phyloP scores from a whole-genome alignment of 768 basidiomycete species.

The Suillus luteus region DNA sequence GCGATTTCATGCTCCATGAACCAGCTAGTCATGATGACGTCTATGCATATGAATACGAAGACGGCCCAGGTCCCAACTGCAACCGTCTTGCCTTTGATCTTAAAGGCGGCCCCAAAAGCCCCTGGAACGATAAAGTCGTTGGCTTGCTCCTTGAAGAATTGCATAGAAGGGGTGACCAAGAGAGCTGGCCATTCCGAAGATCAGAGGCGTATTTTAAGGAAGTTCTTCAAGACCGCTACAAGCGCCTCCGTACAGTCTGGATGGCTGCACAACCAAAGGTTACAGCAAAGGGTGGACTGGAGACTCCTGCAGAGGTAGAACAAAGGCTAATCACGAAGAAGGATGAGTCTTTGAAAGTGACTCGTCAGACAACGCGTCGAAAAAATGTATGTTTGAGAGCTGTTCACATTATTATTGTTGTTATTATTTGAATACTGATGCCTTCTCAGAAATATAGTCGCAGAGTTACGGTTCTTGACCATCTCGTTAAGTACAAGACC shows the following conservation, averaged over 20 bases:
- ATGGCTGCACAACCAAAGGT: constrained; percentile 11
- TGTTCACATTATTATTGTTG: too few species aligned
- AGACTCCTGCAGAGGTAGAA: constrained; percentile 11
- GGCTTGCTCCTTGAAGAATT: constrained; percentile 5
- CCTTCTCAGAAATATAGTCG: too few species aligned
- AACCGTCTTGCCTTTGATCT: constrained; percentile 13
- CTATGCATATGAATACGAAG: constrained; percentile 12
- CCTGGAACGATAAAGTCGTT: background rate
- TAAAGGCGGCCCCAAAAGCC: background rate
- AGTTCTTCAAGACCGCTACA: constrained; percentile 10
- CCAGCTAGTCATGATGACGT: constrained; percentile 7
- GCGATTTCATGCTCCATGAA: constrained; percentile 10
- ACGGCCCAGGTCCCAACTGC: constrained; percentile 11
- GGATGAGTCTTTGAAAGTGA: too few species aligned
- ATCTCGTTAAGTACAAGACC: too few species aligned
- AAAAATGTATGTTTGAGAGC: background rate
- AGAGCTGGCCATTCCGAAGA: constrained; percentile 11
- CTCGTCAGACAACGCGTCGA: background rate
- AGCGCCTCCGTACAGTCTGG: constrained; percentile 10
- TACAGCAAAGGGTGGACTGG: background rate
- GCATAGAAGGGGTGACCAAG: background rate
- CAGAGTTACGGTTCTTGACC: too few species aligned
- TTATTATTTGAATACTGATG: too few species aligned
- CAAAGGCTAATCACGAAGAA: background rate
- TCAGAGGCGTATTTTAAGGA: background rate